Base-by-base conservation (phyloP, 2,329 filamentous ascomycete species). In the Akanthomyces muscarius region DNA sequence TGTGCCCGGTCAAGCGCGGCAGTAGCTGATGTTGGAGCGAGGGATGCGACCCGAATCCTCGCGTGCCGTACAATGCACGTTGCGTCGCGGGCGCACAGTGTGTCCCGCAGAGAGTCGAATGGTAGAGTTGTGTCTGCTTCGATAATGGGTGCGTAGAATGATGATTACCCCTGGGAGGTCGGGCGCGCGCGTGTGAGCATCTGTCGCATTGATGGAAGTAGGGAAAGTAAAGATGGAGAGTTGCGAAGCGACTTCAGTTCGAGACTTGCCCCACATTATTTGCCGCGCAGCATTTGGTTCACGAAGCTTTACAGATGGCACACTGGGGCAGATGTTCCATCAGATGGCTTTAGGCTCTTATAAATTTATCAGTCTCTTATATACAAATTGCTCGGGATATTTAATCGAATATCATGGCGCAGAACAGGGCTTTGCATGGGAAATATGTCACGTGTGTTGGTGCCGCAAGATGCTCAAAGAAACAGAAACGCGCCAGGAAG, bases 131-230 rank as follows among this genome's bases (percentile, higher is more conserved):
- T 5, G 38, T 21, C 23, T 8, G n/a, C 11, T 18, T 41, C 11
- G 18, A 21, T 1, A n/a, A 23, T 11, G 5, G 33, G 23, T 33
- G 6, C 18, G 18, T 44, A 3, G 10, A 7, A 13, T 18, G 57
- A 52, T 60, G 57, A n/a, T 16, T 33, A 16, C 13, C 18, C 18
- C 18, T 2, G 11, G 30, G 21, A 10, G 7, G 8, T 18, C 13
- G 23, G 21, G 36, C 38, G 18, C 11, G 57, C 47, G 57, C 57
- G 57, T 13, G 36, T 42, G 16, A 11, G 23, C 57, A 44, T 21
- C n/a, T 21, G 47, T 60, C 47, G 47, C 57, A 52, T 33, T 14
- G 57, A 60, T 60, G 47, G 23, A 60, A 36, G 23, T 33, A 44
- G 36, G 36, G 36, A 42, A 52, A 60, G 47, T 38, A 33, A 60